Percentiles rank a stretch among this genome's conserved stretches.
Conservation (phyloP, 2,329 filamentous ascomycete genomes). For the Hortaea werneckii region DNA sequence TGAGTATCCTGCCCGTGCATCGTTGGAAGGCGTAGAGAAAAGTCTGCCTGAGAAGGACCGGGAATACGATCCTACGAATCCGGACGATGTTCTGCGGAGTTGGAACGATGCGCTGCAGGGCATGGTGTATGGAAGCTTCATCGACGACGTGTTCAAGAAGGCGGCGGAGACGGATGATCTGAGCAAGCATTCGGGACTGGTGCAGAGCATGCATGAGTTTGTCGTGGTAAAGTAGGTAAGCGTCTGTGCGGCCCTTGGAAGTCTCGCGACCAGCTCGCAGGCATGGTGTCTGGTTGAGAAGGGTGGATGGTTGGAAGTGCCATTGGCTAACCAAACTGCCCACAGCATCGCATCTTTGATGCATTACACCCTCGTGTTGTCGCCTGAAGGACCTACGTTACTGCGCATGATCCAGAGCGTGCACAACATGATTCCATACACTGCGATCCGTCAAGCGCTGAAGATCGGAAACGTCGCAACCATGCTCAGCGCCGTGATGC, state of each 20-base stretch:
- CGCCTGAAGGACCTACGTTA: slow-evolving; percentile 65
- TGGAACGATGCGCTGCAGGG: slow-evolving; percentile 59
- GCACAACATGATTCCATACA: slow-evolving; percentile 62
- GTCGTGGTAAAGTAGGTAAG: slow-evolving; percentile 57
- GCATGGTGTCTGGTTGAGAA: not conserved
- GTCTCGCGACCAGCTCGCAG: not conserved
- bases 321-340: no score
- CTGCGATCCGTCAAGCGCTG: slow-evolving; percentile 61
- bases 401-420: slow-evolving; percentile 60
- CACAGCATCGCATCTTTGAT: slow-evolving; percentile 60
- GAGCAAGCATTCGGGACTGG: slow-evolving; percentile 51
- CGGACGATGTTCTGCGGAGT: slow-evolving; percentile 50
- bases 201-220: slow-evolving; percentile 56
- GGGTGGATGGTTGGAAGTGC: no score
- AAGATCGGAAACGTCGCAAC: slow-evolving; percentile 68
- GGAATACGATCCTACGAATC: slow-evolving; percentile 49
- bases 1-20: slow-evolving; percentile 58
- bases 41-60: slow-evolving; percentile 20
- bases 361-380: slow-evolving; percentile 62
- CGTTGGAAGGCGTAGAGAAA: slow-evolving; percentile 50
- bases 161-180: slow-evolving; percentile 52
- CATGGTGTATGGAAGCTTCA: slow-evolving; percentile 56
- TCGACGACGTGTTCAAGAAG: slow-evolving; percentile 55
- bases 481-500: slow-evolving; percentile 69
- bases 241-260: not conserved